phyloP scores from a whole-genome alignment of 169 alveolate species.

The Eimeria falciformis region DNA sequence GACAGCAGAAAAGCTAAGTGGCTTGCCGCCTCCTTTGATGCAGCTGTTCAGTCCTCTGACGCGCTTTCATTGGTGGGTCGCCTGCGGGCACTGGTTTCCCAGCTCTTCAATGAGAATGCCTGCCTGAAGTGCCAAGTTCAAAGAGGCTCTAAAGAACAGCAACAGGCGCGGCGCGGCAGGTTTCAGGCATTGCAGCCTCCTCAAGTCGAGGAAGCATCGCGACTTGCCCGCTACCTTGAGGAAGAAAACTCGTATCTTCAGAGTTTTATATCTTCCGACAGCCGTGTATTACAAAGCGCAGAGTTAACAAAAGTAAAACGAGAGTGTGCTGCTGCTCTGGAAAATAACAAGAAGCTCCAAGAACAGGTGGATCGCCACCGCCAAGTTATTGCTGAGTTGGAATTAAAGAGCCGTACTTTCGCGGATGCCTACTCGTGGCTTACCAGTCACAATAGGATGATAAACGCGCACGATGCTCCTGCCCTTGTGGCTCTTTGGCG shows the following conservation, averaged over 20 bases:
- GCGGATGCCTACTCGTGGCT: slow-evolving; percentile 74
- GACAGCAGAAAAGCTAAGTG: neutral
- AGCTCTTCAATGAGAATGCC: slow-evolving; percentile 22
- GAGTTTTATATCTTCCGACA: slow-evolving; percentile 22
- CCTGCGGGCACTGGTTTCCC: slow-evolving; percentile 61
- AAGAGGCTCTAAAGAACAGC: neutral
- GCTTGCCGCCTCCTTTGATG: slow-evolving; percentile 39
- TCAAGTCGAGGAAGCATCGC: slow-evolving; percentile 13
- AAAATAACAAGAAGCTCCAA: slow-evolving; percentile 56
- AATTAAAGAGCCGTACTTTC: slow-evolving; percentile 66
- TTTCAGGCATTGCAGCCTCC: neutral
- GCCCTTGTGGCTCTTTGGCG: slow-evolving; percentile 70
- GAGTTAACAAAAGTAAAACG: slow-evolving; percentile 10
- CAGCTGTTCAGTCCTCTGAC: slow-evolving; percentile 54
- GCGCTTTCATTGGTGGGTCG: slow-evolving; percentile 39
- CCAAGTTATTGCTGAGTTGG: slow-evolving; percentile 54
- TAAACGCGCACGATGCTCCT: slow-evolving; percentile 59
- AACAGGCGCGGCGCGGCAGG: neutral
- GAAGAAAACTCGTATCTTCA: slow-evolving; percentile 47
- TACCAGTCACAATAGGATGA: slow-evolving; percentile 67
- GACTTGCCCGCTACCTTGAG: slow-evolving; percentile 13
- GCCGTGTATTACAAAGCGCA: slow-evolving; percentile 58
- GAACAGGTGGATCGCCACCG: slow-evolving; percentile 57
- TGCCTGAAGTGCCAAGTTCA: neutral
- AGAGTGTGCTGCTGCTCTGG: slow-evolving; percentile 56